Evolutionary conservation across 2,329 filamentous ascomycete species (phyloP).

Genomic region (Seiridium cupressi): DNA sequence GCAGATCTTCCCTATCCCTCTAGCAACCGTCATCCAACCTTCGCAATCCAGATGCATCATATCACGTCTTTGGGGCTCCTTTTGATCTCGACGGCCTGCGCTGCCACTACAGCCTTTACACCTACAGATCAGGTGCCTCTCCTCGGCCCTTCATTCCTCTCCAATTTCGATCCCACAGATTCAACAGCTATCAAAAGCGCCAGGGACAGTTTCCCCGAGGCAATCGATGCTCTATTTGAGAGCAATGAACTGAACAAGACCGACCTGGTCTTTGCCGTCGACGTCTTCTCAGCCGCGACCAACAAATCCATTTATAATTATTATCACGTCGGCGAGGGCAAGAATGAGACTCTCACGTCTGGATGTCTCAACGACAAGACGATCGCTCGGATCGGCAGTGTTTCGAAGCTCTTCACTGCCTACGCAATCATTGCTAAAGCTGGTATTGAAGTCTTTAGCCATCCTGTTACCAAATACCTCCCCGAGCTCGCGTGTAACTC

Average conservation of each 20-base stretch:
- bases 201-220: not conserved
- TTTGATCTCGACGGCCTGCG: too few species aligned
- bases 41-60: too few species aligned
- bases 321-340: not conserved
- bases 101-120: not conserved
- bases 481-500: not conserved
- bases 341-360: not conserved
- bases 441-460: not conserved
- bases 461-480: not conserved
- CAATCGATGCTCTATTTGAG: not conserved
- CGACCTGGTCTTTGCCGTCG: not conserved
- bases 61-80: too few species aligned
- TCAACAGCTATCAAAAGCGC: not conserved
- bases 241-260: not conserved
- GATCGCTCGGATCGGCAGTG: not conserved
- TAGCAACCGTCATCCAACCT: too few species aligned
- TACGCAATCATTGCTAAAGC: not conserved
- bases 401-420: not conserved
- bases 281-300: not conserved
- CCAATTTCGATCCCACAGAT: not conserved
- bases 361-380: not conserved
- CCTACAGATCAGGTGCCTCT: not conserved
- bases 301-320: conserved; percentile 1
- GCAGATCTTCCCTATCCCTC: too few species aligned
- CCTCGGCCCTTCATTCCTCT: not conserved